A percentile compares a stretch with the other conserved stretches of the same genome.
phyloP scores from a whole-genome alignment of 768 basidiomycete genomes.

The Cantharellus cinnabarinus region DNA sequence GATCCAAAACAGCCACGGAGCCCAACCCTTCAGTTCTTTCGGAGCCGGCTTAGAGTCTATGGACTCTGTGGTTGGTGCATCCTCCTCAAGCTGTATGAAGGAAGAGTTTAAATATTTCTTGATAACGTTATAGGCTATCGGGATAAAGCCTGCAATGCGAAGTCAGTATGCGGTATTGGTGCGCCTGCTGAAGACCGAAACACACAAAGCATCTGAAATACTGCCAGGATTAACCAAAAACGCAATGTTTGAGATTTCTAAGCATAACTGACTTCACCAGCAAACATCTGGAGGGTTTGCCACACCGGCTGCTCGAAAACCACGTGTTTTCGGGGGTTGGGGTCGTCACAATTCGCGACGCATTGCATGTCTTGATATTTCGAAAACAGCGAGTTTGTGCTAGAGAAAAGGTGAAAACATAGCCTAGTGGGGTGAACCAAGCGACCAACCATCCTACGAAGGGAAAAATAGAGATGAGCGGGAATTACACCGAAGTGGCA shows the following conservation, averaged over 20 bases:
- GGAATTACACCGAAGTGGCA: too few species aligned
- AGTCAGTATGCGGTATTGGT: conserved; percentile 7
- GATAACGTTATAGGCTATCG: conserved; percentile 54
- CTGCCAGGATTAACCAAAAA: neutral
- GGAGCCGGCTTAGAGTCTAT: neutral
- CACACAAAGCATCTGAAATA: neutral
- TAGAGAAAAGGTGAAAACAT: too few species aligned
- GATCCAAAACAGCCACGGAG: conserved; percentile 61
- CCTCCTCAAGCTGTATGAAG: conserved; percentile 20
- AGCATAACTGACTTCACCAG: conserved; percentile 88
- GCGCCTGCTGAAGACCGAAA: conserved; percentile 1
- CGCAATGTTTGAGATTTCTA: neutral
- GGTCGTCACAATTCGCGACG: conserved; percentile 71
- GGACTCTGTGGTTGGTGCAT: neutral
- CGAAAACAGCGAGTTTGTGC: conserved; percentile 56
- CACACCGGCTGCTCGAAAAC: conserved; percentile 90
- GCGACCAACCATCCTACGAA: neutral
- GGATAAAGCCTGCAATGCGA: conserved; percentile 48
- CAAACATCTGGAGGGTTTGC: conserved; percentile 65
- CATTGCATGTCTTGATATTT: conserved; percentile 99
- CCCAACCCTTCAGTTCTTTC: conserved; percentile 35
- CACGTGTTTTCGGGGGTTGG: conserved; percentile 37
- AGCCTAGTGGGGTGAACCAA: conserved; percentile 1
- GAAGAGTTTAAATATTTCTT: conserved; percentile 13
- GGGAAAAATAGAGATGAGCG: too few species aligned